phyloP scores from a whole-genome alignment of 106 monocot genomes.

The Gastrodia elata region DNA sequence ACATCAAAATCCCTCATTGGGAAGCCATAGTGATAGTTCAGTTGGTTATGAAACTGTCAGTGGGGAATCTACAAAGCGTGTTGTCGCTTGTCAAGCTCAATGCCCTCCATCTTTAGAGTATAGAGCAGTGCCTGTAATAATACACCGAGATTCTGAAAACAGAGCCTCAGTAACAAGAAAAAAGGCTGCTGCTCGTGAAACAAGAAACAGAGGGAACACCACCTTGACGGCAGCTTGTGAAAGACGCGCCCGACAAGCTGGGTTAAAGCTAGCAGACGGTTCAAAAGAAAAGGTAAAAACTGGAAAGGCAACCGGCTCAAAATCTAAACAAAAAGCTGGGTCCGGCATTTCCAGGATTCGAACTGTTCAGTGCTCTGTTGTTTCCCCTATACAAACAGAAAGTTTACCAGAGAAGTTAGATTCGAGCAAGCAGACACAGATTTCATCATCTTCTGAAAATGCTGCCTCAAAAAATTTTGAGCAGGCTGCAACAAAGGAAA shows the following conservation, averaged over 20 bases:
- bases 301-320: neutral
- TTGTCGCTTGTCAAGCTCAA: conserved; percentile 13
- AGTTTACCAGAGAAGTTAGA: neutral
- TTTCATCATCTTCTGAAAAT: neutral
- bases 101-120: conserved; percentile 12
- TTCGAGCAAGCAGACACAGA: neutral
- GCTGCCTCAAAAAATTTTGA: neutral
- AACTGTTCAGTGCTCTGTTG: neutral
- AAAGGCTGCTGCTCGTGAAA: conserved; percentile 71
- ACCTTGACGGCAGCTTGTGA: conserved; percentile 38
- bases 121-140: conserved; percentile 15
- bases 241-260: conserved; percentile 45
- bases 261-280: conserved; percentile 24
- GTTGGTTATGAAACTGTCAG: neutral
- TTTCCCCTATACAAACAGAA: neutral
- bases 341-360: neutral
- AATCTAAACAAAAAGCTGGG: neutral
- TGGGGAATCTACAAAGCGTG: conserved; percentile 7
- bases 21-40: conserved; percentile 4
- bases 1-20: neutral
- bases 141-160: conserved; percentile 31
- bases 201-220: conserved; percentile 36
- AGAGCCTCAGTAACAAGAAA: conserved; percentile 58
- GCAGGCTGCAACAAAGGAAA: conserved; percentile 1
- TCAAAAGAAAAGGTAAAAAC: conserved; percentile 11